These are phyloP conservation scores for Pythium scleroteichum DNA, from an alignment of 352 stramenopile genomes.

Conservation along the genomic window DNA sequence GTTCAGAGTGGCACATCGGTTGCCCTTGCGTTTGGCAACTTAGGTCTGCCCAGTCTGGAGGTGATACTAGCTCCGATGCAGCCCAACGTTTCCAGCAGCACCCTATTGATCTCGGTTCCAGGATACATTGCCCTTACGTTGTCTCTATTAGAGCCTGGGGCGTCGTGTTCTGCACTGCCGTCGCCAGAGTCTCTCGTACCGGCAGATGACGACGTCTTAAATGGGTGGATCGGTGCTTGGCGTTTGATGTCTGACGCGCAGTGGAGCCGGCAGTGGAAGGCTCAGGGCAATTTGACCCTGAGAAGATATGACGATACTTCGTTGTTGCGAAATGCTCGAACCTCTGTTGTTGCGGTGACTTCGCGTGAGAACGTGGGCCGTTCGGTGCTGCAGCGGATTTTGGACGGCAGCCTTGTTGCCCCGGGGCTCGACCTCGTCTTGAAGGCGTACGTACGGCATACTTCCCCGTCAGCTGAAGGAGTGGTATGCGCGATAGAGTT, in stretches of 20 bases:
- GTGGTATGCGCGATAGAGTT: slow-evolving; percentile 8
- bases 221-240: slow-evolving; percentile 57
- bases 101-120: slow-evolving; percentile 9
- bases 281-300: background rate
- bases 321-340: slow-evolving; percentile 40
- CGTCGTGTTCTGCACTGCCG: slow-evolving; percentile 33
- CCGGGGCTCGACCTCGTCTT: slow-evolving; percentile 40
- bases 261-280: slow-evolving; percentile 35
- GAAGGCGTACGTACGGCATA: slow-evolving; percentile 43
- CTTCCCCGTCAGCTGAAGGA: background rate
- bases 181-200: slow-evolving; percentile 2
- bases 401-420: slow-evolving; percentile 40
- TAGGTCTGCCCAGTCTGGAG: slow-evolving; percentile 3
- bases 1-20: background rate
- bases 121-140: slow-evolving; percentile 29
- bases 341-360: slow-evolving; percentile 37
- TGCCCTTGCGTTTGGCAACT: background rate
- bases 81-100: background rate
- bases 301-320: slow-evolving; percentile 31
- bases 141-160: slow-evolving; percentile 31
- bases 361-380: slow-evolving; percentile 17
- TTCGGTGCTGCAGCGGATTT: slow-evolving; percentile 30
- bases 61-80: slow-evolving; percentile 3
- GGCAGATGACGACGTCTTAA: slow-evolving; percentile 35
- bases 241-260: slow-evolving; percentile 35